Conservation (phyloP, 116 monocot genomes). For the Zostera marina region DNA sequence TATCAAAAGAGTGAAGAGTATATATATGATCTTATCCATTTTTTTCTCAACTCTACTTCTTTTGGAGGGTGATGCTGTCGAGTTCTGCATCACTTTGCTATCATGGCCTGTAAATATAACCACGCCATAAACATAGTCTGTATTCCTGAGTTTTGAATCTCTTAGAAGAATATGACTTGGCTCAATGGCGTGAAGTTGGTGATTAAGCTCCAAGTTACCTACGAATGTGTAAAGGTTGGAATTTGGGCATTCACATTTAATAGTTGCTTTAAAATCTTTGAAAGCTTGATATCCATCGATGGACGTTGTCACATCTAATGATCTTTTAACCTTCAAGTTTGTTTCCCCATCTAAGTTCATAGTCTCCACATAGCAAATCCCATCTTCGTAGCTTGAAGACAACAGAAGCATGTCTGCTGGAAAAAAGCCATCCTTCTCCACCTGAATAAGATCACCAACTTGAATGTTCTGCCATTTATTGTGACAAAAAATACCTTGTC, state of each 20-base stretch:
- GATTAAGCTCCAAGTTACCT: slow-evolving; percentile 74
- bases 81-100: slow-evolving; percentile 93
- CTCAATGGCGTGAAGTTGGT: slow-evolving; percentile 53
- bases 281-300: slow-evolving; percentile 57
- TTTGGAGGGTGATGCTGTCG: slow-evolving; percentile 82
- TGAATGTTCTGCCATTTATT: slow-evolving; percentile 64
- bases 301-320: slow-evolving; percentile 60
- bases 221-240: slow-evolving; percentile 74
- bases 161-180: slow-evolving; percentile 81
- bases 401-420: slow-evolving; percentile 75
- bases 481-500: slow-evolving; percentile 47
- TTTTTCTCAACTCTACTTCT: slow-evolving; percentile 85
- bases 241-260: slow-evolving; percentile 82
- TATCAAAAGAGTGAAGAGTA: slow-evolving; percentile 66
- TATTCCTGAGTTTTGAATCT: slow-evolving; percentile 94
- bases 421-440: slow-evolving; percentile 85
- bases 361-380: slow-evolving; percentile 93
- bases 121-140: slow-evolving; percentile 68
- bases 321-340: slow-evolving; percentile 84
- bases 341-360: slow-evolving; percentile 99
- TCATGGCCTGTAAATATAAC: slow-evolving; percentile 91
- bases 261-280: slow-evolving; percentile 46
- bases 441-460: slow-evolving; percentile 78
- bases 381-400: slow-evolving; percentile 84
- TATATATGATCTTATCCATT: slow-evolving; percentile 74